These are phyloP conservation scores for Cyclostephanos tholiformis DNA, from an alignment of 108 stramenopile genomes.

Conservation along the genomic window DNA sequence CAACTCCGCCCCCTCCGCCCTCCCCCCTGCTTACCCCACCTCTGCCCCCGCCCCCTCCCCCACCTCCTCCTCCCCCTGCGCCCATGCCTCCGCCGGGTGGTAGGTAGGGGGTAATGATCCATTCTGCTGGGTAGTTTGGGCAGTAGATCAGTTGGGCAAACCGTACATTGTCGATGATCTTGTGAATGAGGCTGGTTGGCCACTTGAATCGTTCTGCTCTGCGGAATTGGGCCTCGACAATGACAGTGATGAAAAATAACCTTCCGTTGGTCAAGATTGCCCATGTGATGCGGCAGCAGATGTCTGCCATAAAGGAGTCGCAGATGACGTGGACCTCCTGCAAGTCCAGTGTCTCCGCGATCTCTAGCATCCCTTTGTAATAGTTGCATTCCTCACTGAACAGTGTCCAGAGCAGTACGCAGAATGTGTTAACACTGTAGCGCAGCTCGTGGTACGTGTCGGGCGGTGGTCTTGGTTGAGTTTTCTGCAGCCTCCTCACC, in stretches of 20 bases:
- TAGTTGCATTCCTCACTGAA: not conserved
- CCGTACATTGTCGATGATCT: too few species aligned
- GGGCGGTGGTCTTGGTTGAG: not conserved
- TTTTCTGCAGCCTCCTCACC: too few species aligned
- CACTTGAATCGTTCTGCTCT: not conserved
- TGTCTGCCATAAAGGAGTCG: not conserved
- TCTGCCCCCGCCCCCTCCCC: not conserved
- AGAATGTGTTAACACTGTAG: not conserved
- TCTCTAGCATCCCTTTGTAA: not conserved
- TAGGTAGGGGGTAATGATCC: not conserved
- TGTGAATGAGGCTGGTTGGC: not conserved
- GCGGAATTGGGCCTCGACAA: not conserved
- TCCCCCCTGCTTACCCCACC: not conserved
- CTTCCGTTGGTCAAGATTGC: not conserved
- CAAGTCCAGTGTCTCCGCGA: not conserved
- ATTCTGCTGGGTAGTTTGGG: not conserved
- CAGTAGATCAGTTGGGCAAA: not conserved
- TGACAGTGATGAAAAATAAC: not conserved
- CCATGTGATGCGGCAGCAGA: constrained; percentile 1
- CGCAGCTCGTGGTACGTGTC: not conserved
- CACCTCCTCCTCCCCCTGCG: not conserved
- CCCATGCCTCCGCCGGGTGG: not conserved
- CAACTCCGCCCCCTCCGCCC: not conserved
- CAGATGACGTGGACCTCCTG: not conserved
- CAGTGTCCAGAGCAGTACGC: not conserved